These are phyloP conservation scores for Lycium ferocissimum DNA, from an alignment of 257 asterid species.

Conservation along the genomic window DNA sequence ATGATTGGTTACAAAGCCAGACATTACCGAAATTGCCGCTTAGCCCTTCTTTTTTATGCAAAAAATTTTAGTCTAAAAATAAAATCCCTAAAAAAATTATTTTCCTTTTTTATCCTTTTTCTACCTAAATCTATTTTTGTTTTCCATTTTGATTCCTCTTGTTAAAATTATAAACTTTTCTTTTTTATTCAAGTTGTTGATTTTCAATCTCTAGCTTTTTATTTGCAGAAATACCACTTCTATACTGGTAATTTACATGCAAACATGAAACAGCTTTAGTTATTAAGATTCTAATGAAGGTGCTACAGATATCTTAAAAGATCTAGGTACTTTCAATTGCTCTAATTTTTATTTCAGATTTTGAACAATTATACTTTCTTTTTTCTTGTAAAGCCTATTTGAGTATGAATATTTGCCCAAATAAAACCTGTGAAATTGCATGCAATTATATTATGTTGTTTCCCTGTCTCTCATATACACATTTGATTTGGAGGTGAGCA, in stretches of 20 bases:
- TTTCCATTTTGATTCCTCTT: background rate
- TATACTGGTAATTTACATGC: background rate
- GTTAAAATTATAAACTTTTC: background rate
- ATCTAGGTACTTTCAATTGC: slow-evolving; percentile 1
- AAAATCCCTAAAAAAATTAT: too few species aligned
- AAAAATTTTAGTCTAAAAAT: too few species aligned
- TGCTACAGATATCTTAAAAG: background rate
- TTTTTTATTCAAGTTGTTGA: background rate
- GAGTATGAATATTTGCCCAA: background rate
- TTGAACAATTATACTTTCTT: background rate
- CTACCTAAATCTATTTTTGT: background rate
- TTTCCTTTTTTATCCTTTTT: background rate
- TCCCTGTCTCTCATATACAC: background rate
- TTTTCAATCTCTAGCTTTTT: background rate
- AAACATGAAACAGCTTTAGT: background rate
- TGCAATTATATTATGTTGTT: too few species aligned
- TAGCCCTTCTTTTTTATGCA: too few species aligned
- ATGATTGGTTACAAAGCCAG: too few species aligned
- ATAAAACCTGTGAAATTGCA: background rate
- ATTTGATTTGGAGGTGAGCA: slow-evolving; percentile 2
- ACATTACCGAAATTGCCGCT: too few species aligned
- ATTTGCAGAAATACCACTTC: background rate
- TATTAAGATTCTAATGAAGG: slow-evolving; percentile 8
- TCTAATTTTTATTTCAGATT: background rate
- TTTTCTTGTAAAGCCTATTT: background rate